Percentiles rank a stretch among this genome's conserved stretches.
phyloP scores from a whole-genome alignment of 1,284 basidiomycete species.

The Puccinia horiana region DNA sequence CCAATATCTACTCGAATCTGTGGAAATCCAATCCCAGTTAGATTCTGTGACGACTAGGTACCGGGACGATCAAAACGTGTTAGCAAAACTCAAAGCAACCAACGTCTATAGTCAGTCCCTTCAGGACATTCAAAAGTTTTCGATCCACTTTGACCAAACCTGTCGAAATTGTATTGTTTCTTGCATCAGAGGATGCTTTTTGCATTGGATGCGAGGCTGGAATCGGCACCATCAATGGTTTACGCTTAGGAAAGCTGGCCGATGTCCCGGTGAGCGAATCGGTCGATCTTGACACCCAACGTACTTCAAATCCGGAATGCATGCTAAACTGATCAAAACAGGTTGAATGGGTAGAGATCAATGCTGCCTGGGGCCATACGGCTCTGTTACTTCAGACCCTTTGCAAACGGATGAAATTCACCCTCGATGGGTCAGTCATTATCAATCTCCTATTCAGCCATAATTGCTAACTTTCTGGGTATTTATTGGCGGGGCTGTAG shows the following conservation, averaged over 20 bases:
- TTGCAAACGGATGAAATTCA: conserved; percentile 81
- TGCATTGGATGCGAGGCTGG: conserved; percentile 93
- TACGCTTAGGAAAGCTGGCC: conserved; percentile 82
- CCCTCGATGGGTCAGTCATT: conserved; percentile 72
- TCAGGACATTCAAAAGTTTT: neutral
- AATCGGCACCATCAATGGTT: conserved; percentile 93
- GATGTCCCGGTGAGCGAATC: conserved; percentile 67
- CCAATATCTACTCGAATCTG: conserved; percentile 67
- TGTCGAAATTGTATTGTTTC: neutral
- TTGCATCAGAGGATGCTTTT: conserved; percentile 74
- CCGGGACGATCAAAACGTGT: conserved; percentile 61
- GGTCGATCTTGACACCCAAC: neutral
- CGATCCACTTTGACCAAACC: neutral
- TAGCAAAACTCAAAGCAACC: conserved; percentile 83
- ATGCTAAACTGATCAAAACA: conserved; percentile 56
- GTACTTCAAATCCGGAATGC: neutral
- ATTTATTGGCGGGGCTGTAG: conserved; percentile 64
- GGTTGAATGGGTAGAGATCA: conserved; percentile 98
- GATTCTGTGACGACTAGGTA: conserved; percentile 71
- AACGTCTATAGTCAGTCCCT: conserved; percentile 76
- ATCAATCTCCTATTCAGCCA: conserved; percentile 45
- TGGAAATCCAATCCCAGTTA: conserved; percentile 70
- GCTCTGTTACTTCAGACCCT: conserved; percentile 87
- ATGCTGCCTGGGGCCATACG: conserved; percentile 97
- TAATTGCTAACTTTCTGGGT: neutral